A percentile compares a stretch with the other conserved stretches of the same genome.
Evolutionary conservation across 192 early-diverging fungal species (phyloP).

Genomic region (Anaeromyces robustus): DNA sequence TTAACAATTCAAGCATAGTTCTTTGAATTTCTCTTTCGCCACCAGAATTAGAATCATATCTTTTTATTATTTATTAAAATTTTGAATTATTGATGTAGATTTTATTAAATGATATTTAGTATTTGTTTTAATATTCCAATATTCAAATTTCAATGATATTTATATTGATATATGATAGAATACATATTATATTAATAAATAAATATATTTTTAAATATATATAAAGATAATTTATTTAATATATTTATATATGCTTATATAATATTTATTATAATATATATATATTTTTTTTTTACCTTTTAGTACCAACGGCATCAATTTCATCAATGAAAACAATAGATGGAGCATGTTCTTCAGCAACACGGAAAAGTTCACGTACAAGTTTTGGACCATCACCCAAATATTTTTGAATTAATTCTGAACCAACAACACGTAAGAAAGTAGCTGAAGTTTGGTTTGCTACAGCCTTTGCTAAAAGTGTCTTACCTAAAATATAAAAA

Average conservation of each 20-base stretch:
- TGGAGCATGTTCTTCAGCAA: slow-evolving; percentile 89
- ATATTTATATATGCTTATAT: too few species aligned
- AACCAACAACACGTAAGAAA: slow-evolving; percentile 92
- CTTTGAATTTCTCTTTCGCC: slow-evolving; percentile 95
- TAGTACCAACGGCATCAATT: slow-evolving; percentile 96
- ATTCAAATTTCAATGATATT: too few species aligned
- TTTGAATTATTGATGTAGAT: too few species aligned
- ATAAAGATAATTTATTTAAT: too few species aligned
- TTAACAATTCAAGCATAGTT: slow-evolving; percentile 92
- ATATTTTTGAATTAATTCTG: slow-evolving; percentile 97
- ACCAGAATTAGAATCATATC: slow-evolving; percentile 86
- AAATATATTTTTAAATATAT: too few species aligned
- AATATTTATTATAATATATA: not conserved
- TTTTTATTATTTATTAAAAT: slow-evolving; percentile 7
- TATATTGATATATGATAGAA: too few species aligned
- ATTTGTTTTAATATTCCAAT: too few species aligned
- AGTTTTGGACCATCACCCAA: slow-evolving; percentile 96
- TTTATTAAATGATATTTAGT: too few species aligned
- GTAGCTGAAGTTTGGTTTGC: slow-evolving; percentile 97
- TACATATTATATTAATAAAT: too few species aligned
- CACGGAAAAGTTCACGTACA: slow-evolving; percentile 91
- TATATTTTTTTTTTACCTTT: slow-evolving; percentile 28
- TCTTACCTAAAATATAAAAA: slow-evolving; percentile 43
- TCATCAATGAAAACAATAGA: slow-evolving; percentile 99
- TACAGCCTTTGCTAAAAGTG: slow-evolving; percentile 91